Conservation (phyloP, 176 grass and related monocot genomes). For the Lolium multiflorum region DNA sequence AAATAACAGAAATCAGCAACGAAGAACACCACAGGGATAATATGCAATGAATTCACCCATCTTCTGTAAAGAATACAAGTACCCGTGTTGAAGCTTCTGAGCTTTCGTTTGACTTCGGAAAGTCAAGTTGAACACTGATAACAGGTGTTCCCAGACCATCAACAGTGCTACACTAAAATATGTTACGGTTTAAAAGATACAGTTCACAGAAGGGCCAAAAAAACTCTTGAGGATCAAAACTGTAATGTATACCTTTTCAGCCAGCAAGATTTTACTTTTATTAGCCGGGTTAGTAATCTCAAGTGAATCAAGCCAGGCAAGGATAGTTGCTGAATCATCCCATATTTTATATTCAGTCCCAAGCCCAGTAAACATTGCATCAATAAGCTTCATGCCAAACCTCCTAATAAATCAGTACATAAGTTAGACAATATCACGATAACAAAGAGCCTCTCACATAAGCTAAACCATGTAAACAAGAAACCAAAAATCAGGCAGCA, state of each 20-base stretch:
- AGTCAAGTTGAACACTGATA: conserved; percentile 77
- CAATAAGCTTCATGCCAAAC: conserved; percentile 55
- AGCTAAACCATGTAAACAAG: conserved; percentile 17
- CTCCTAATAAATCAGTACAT: conserved; percentile 49
- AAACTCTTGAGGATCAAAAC: conserved; percentile 26
- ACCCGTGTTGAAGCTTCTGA: conserved; percentile 72
- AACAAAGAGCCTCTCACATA: background rate
- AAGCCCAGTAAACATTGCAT: conserved; percentile 62
- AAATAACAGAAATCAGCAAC: conserved; percentile 34
- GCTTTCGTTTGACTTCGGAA: conserved; percentile 60
- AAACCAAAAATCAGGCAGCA: conserved; percentile 16
- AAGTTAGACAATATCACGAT: conserved; percentile 32
- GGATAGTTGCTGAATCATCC: conserved; percentile 76
- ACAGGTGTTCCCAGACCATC: conserved; percentile 50
- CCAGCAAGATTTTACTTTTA: conserved; percentile 61
- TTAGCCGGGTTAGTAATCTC: conserved; percentile 71
- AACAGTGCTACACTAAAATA: conserved; percentile 57
- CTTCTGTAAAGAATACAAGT: conserved; percentile 43
- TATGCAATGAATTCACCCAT: conserved; percentile 41
- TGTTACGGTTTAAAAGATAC: conserved; percentile 44
- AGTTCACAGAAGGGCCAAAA: conserved; percentile 41
- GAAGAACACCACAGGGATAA: conserved; percentile 34
- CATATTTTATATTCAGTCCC: conserved; percentile 78
- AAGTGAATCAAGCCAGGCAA: conserved; percentile 75
- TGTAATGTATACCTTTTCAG: conserved; percentile 63